phyloP scores from a whole-genome alignment of 805 yeast genomes.

The Candida jianshihensis region DNA sequence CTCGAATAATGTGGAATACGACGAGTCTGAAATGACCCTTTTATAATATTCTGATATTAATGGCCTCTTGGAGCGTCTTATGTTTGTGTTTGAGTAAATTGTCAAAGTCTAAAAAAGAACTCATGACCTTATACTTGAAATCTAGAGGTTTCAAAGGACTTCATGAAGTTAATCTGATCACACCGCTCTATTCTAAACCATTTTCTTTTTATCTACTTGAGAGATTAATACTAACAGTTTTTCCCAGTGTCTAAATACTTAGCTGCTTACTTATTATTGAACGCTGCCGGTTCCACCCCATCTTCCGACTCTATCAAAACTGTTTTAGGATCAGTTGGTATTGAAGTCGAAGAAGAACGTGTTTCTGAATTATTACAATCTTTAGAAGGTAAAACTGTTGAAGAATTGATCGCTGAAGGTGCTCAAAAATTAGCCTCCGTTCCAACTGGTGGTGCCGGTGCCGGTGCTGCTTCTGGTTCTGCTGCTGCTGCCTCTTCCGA shows the following conservation, averaged over 20 bases:
- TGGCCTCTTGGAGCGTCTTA: too few species aligned
- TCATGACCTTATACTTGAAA: too few species aligned
- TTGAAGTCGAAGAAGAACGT: constrained; percentile 89
- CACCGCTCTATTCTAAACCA: too few species aligned
- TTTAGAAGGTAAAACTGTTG: constrained; percentile 88
- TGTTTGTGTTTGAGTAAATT: too few species aligned
- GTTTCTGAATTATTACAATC: constrained; percentile 73
- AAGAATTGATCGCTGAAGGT: constrained; percentile 92
- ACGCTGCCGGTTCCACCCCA: constrained; percentile 96
- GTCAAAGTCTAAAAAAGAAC: too few species aligned
- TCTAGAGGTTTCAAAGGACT: too few species aligned
- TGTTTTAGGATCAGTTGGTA: constrained; percentile 90
- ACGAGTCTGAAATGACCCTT: too few species aligned
- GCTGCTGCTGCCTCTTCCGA: constrained; percentile 70
- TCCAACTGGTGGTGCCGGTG: constrained; percentile 97
- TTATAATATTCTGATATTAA: too few species aligned
- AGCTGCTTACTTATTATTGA: constrained; percentile 98
- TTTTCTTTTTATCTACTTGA: not conserved
- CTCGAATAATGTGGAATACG: too few species aligned
- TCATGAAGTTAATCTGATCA: too few species aligned
- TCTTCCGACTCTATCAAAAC: constrained; percentile 85
- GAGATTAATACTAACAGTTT: constrained; percentile 12
- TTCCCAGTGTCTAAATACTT: constrained; percentile 61
- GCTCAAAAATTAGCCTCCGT: constrained; percentile 93
- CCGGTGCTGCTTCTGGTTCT: constrained; percentile 65